Conservation (phyloP, 2,329 filamentous ascomycete species). For the Plenodomus biglobosus region DNA sequence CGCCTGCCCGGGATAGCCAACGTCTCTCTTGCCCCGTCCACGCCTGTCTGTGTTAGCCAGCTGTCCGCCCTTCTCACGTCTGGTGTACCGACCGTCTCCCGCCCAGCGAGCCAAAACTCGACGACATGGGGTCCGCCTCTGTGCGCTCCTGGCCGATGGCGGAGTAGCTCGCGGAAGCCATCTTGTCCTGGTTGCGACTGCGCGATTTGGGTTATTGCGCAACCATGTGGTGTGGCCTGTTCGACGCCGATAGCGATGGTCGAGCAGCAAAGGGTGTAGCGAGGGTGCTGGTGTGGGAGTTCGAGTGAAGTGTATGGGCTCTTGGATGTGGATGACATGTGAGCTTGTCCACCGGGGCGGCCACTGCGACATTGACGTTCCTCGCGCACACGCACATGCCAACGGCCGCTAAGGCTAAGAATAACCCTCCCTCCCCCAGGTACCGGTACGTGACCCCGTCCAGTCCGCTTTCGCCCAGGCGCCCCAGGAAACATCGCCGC, state of each 20-base stretch:
- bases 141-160: slow-evolving; percentile 46
- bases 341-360: slow-evolving; percentile 1
- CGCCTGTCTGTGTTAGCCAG: slow-evolving; percentile 48
- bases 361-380: slow-evolving; percentile 14
- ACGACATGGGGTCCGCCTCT: slow-evolving; percentile 46
- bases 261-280: neutral
- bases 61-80: neutral
- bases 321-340: slow-evolving; percentile 4
- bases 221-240: slow-evolving; percentile 25
- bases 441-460: slow-evolving; percentile 23
- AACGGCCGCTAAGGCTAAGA: slow-evolving; percentile 7
- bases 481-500: slow-evolving; percentile 9
- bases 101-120: slow-evolving; percentile 46
- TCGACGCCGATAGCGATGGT: neutral
- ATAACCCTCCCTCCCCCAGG: no score
- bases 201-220: slow-evolving; percentile 23
- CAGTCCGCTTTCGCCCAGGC: slow-evolving; percentile 17
- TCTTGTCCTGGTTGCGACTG: slow-evolving; percentile 30
- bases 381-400: slow-evolving; percentile 4
- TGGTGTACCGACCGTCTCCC: slow-evolving; percentile 35
- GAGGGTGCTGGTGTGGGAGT: neutral
- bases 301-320: neutral
- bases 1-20: slow-evolving; percentile 70
- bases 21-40: slow-evolving; percentile 68
- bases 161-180: slow-evolving; percentile 48